Evolutionary conservation across 2,329 filamentous ascomycete species (phyloP).

Genomic region (Fusarium hainanense): DNA sequence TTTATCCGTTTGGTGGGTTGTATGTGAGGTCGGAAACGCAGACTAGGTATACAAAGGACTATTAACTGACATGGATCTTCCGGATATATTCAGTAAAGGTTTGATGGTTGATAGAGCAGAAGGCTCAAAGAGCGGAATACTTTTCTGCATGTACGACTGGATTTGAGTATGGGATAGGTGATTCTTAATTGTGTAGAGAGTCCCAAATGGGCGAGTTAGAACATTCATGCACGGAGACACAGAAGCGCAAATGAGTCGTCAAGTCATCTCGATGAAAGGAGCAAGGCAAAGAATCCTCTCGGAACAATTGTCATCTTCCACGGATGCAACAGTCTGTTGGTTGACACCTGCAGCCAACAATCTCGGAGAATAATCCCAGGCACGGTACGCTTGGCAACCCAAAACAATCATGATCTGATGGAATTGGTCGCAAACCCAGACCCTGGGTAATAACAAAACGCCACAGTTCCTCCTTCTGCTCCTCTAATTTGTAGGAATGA

Average conservation of each 20-base stretch:
- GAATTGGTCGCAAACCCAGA: no score
- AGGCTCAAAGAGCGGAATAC: no score
- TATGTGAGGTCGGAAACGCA: background rate
- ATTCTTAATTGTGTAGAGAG: no score
- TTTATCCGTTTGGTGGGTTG: background rate
- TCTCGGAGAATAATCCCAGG: background rate
- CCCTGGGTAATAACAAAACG: background rate
- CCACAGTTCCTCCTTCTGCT: background rate
- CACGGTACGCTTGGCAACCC: background rate
- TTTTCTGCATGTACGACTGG: no score
- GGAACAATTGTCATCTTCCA: background rate
- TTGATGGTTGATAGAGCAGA: no score
- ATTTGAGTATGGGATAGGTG: no score
- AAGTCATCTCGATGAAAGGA: no score
- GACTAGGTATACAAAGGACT: background rate
- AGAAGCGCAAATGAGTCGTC: no score
- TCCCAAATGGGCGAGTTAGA: no score
- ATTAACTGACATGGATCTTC: background rate
- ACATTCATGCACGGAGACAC: no score
- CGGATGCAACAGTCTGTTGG: background rate
- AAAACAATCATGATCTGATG: background rate
- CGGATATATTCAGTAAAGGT: no score
- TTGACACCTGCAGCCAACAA: background rate
- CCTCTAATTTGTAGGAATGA: background rate
- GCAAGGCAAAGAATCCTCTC: background rate